phyloP scores from a whole-genome alignment of 2,329 filamentous ascomycete species.

The Penicillium sp. region DNA sequence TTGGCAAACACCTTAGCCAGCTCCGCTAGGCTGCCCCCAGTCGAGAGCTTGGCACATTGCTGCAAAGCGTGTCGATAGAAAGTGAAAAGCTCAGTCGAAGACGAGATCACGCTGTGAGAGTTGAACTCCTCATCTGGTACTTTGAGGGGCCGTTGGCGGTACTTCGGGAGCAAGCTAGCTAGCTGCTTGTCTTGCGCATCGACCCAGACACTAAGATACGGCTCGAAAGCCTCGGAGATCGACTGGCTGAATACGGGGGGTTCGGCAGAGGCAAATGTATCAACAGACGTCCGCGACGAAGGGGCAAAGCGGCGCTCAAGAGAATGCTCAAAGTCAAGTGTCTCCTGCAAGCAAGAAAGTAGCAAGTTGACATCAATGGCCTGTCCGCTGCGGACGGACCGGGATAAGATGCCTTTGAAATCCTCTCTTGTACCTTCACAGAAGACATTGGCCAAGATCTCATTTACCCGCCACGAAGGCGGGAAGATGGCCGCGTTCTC shows the following conservation, averaged over 20 bases:
- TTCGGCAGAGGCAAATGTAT: conserved; percentile 79
- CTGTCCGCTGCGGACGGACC: conserved; percentile 75
- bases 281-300: conserved; percentile 70
- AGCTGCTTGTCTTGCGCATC: conserved; percentile 91
- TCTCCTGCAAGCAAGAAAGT: conserved; percentile 86
- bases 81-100: conserved; percentile 94
- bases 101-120: conserved; percentile 80
- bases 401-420: conserved; percentile 87
- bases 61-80: conserved; percentile 91
- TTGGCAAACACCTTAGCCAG: conserved; percentile 81
- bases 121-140: conserved; percentile 89
- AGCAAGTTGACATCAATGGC: conserved; percentile 86
- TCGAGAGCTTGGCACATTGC: conserved; percentile 94
- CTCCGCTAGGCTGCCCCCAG: conserved; percentile 79
- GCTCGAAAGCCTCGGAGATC: conserved; percentile 95
- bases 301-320: conserved; percentile 78
- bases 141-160: conserved; percentile 75
- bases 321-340: conserved; percentile 91
- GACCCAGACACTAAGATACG: conserved; percentile 94
- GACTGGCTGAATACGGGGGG: conserved; percentile 77
- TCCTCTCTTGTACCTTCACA: conserved; percentile 95
- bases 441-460: conserved; percentile 84
- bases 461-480: conserved; percentile 79
- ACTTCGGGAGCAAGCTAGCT: conserved; percentile 77
- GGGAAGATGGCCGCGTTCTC: conserved; percentile 90